Evolutionary conservation across 495 filamentous ascomycete genomes (phyloP).

Genomic region (Trichoderma orchidacearum): DNA sequence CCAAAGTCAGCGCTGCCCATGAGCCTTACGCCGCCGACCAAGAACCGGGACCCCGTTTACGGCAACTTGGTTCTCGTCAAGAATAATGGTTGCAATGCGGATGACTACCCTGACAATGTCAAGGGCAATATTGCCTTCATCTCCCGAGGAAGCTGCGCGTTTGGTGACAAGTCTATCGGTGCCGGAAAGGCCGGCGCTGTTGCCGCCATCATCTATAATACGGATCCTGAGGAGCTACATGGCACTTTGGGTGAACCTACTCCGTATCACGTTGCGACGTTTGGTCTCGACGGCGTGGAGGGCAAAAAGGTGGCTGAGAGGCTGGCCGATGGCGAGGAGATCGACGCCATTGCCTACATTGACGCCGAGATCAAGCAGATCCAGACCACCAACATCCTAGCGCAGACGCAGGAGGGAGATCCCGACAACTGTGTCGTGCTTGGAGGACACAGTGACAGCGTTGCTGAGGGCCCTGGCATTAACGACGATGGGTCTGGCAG

Average conservation of each 20-base stretch:
- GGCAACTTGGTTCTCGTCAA: slow-evolving; percentile 26
- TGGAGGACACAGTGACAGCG: slow-evolving; percentile 41
- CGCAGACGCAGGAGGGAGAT: slow-evolving; percentile 39
- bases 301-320: slow-evolving; percentile 32
- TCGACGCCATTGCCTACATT: slow-evolving; percentile 42
- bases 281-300: slow-evolving; percentile 37
- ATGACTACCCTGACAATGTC: slow-evolving; percentile 29
- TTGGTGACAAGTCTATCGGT: slow-evolving; percentile 43
- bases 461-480: slow-evolving; percentile 34
- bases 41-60: slow-evolving; percentile 38
- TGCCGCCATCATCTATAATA: slow-evolving; percentile 49
- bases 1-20: slow-evolving; percentile 39
- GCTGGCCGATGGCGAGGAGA: slow-evolving; percentile 28
- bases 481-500: slow-evolving; percentile 42
- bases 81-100: slow-evolving; percentile 33
- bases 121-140: slow-evolving; percentile 42
- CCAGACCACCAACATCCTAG: slow-evolving; percentile 37
- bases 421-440: slow-evolving; percentile 43
- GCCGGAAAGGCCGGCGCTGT: slow-evolving; percentile 44
- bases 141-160: slow-evolving; percentile 42
- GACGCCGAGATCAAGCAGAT: slow-evolving; percentile 31
- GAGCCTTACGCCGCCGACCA: slow-evolving; percentile 46
- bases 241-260: slow-evolving; percentile 41
- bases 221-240: slow-evolving; percentile 28
- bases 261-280: slow-evolving; percentile 41